A percentile compares a stretch with the other conserved stretches of the same genome.
phyloP scores from a whole-genome alignment of 352 stramenopile genomes.

The Phytopythium helicoides region DNA sequence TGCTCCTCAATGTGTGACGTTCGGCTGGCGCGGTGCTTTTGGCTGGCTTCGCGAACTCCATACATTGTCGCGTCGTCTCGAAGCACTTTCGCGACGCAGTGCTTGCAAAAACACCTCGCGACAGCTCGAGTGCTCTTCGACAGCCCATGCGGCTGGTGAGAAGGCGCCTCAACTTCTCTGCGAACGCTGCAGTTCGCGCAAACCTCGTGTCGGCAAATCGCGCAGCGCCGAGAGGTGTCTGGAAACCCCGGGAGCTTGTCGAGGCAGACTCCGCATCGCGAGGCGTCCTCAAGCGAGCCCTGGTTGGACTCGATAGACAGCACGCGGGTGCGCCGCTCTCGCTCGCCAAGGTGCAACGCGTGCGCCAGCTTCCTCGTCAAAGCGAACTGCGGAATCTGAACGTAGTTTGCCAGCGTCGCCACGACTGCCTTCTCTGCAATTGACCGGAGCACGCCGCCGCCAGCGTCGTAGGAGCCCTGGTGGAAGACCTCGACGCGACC shows the following conservation, averaged over 20 bases:
- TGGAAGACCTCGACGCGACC: constrained; percentile 65
- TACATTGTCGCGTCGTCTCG: constrained; percentile 51
- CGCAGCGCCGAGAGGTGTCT: neutral
- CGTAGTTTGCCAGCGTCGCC: constrained; percentile 38
- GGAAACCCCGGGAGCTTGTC: constrained; percentile 12
- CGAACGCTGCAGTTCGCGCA: constrained; percentile 46
- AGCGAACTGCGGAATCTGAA: constrained; percentile 39
- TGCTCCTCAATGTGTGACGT: neutral
- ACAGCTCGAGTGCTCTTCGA: constrained; percentile 7
- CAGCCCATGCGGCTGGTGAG: neutral
- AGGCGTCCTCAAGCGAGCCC: constrained; percentile 28
- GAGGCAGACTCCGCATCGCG: constrained; percentile 55
- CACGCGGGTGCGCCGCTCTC: constrained; percentile 18
- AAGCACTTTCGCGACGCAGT: constrained; percentile 50
- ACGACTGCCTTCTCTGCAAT: constrained; percentile 47
- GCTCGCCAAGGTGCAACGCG: constrained; percentile 30
- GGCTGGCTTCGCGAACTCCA: constrained; percentile 35
- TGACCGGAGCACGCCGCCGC: constrained; percentile 36
- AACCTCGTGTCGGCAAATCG: constrained; percentile 17
- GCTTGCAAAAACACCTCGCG: constrained; percentile 56
- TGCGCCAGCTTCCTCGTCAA: constrained; percentile 62
- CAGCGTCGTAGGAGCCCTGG: constrained; percentile 50
- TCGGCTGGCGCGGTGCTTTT: neutral
- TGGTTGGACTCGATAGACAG: constrained; percentile 30
- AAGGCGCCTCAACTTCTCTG: constrained; percentile 39